These are phyloP conservation scores for Gautieria morchelliformis DNA, from an alignment of 768 basidiomycete species.

Conservation along the genomic window DNA sequence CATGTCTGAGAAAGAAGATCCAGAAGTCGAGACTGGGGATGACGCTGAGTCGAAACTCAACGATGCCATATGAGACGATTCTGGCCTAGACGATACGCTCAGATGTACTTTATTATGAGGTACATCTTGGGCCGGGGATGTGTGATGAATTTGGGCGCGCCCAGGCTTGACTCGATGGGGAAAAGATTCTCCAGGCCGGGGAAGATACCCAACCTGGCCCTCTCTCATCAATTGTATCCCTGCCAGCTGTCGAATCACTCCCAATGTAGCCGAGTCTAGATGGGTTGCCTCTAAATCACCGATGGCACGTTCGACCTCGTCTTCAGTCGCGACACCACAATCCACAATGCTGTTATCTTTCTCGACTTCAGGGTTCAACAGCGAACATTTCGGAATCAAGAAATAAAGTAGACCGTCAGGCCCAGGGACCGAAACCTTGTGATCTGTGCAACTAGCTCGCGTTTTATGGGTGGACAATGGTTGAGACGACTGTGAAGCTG, in stretches of 20 bases:
- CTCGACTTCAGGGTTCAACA: conserved; percentile 9
- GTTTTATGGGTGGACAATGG: not conserved
- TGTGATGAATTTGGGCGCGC: not conserved
- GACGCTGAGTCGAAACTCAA: conserved; percentile 14
- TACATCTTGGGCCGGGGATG: not conserved
- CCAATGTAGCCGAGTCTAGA: conserved; percentile 21
- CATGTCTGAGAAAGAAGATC: conserved; percentile 12
- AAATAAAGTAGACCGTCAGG: conserved; percentile 7
- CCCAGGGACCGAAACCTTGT: not conserved
- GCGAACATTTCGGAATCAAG: conserved; percentile 11
- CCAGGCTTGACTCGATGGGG: conserved; percentile 8
- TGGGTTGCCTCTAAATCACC: conserved; percentile 3
- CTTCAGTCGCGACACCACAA: conserved; percentile 10
- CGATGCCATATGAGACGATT: conserved; percentile 14
- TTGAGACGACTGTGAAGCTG: not conserved
- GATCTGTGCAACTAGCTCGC: not conserved
- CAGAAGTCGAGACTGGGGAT: conserved; percentile 16
- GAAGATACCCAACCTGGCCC: conserved; percentile 56
- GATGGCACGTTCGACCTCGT: conserved; percentile 11
- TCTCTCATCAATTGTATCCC: conserved; percentile 57
- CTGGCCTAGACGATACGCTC: not conserved
- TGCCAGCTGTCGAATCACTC: conserved; percentile 49
- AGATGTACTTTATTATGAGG: not conserved
- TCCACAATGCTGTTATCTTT: conserved; percentile 11
- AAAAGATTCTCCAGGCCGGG: conserved; percentile 36